Percentiles rank a stretch among this genome's conserved stretches.
These are phyloP conservation scores for Penicillium verhagenii DNA, from an alignment of 495 filamentous ascomycete species.

Conservation along the genomic window DNA sequence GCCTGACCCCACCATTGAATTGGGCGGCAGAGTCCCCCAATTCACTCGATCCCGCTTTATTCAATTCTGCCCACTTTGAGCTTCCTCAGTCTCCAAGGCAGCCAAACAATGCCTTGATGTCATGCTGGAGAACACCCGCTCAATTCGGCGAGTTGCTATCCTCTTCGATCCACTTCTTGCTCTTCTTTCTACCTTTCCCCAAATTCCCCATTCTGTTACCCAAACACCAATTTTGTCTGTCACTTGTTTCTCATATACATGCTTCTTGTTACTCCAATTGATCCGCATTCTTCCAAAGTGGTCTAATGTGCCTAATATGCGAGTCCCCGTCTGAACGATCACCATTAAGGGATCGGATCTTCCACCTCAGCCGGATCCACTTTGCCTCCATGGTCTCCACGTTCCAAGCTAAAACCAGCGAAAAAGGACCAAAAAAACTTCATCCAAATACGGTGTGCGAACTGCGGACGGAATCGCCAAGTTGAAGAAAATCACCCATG, in stretches of 20 bases:
- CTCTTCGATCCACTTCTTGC: conserved; percentile 7
- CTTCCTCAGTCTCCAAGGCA: neutral
- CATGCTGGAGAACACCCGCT: conserved; percentile 21
- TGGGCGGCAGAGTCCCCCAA: too few species aligned
- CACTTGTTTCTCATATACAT: too few species aligned
- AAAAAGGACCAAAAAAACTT: too few species aligned
- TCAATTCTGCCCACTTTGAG: neutral
- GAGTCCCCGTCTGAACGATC: neutral
- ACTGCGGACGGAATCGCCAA: too few species aligned
- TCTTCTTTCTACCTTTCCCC: neutral
- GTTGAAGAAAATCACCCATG: neutral
- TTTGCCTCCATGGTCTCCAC: conserved; percentile 12
- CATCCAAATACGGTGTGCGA: neutral
- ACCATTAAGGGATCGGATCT: conserved; percentile 5
- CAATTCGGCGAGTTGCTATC: conserved; percentile 12
- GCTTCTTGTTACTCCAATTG: neutral
- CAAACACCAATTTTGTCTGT: too few species aligned
- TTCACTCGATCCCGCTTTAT: too few species aligned
- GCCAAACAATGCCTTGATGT: conserved; percentile 19
- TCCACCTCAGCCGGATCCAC: conserved; percentile 24
- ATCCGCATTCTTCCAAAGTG: neutral
- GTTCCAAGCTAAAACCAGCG: conserved; percentile 7
- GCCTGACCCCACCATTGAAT: too few species aligned
- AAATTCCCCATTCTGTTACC: neutral
- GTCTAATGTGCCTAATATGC: neutral